A percentile compares a stretch with the other conserved stretches of the same genome.
phyloP scores from a whole-genome alignment of 78 protist genomes.

The Guillardia theta region DNA sequence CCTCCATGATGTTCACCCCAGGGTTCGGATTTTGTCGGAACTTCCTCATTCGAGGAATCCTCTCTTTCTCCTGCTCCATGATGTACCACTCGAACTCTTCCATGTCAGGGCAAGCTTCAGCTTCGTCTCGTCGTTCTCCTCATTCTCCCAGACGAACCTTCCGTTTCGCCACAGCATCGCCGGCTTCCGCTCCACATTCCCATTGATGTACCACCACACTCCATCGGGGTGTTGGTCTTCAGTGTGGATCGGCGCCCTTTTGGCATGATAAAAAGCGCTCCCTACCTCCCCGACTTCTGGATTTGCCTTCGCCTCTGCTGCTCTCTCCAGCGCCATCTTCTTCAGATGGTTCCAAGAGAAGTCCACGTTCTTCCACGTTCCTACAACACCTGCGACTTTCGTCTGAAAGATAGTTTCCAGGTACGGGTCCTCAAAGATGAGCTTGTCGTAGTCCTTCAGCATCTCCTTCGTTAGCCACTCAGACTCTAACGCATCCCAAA shows the following conservation, averaged over 20 bases:
- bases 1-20: no score
- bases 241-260: neutral
- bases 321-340: neutral
- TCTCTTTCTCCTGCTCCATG: no score
- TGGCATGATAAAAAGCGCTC: no score
- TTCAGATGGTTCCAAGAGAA: neutral
- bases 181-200: neutral
- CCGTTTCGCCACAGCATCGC: neutral
- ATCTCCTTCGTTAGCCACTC: neutral
- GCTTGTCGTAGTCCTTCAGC: neutral
- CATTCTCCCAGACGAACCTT: neutral
- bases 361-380: neutral
- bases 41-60: no score
- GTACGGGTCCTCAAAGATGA: neutral
- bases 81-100: no score
- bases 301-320: neutral
- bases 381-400: neutral
- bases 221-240: neutral
- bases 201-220: neutral
- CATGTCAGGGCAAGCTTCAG: no score
- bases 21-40: no score
- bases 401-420: neutral
- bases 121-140: neutral
- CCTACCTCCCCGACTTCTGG: neutral
- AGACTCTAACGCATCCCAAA: neutral